Base-by-base conservation (phyloP, 108 stramenopile genomes). In the Fragilariopsis cylindrus region DNA sequence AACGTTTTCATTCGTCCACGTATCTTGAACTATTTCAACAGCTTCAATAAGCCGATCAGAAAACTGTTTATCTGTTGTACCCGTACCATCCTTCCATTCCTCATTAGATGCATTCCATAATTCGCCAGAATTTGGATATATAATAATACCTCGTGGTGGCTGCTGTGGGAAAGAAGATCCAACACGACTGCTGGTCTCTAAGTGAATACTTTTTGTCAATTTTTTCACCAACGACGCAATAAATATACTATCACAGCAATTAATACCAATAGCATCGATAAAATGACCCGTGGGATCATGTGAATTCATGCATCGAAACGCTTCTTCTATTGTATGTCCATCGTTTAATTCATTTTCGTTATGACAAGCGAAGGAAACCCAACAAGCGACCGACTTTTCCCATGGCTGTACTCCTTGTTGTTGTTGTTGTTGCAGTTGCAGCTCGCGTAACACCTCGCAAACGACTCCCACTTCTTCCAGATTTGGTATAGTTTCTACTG, bases 51-150 rank as follows among this genome's bases (percentile, higher is more conserved):
- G 57, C 15, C 70, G 68, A 11, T 78, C 60, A n/a, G 76, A 74
- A 70, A 86, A 79, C 11, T 56, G 30, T 41, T 73, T 60, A 52
- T 74, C 64, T 12, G 77, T n/a, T 2, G 70, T 48, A 45, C 88
- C 88, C 3, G 85, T 79, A 18, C 75, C 84, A 57, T 80, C 63
- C 54, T 58, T 40, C 88, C 88, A 89, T 11, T 60, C 63, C 48
- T 79, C 65, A 48, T 77, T 75, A 3, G 16, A 50, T 4, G 83
- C 85, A 82, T 89, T 82, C 88, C 88, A 89, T 45, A 71, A 66
- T 76, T 89, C 88, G 5, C 88, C 88, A 42, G 71, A 76, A 69
- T 89, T 89, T 12, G 88, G 88, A 71, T 89, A 89, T 4, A 86
- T 21, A 16, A 89, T 71, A 45, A 86, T 78, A 8, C 71, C 76